Percentiles rank a stretch among this genome's conserved stretches.
Evolutionary conservation across 768 basidiomycete genomes (phyloP).

Genomic region (Pleurotus platypus): DNA sequence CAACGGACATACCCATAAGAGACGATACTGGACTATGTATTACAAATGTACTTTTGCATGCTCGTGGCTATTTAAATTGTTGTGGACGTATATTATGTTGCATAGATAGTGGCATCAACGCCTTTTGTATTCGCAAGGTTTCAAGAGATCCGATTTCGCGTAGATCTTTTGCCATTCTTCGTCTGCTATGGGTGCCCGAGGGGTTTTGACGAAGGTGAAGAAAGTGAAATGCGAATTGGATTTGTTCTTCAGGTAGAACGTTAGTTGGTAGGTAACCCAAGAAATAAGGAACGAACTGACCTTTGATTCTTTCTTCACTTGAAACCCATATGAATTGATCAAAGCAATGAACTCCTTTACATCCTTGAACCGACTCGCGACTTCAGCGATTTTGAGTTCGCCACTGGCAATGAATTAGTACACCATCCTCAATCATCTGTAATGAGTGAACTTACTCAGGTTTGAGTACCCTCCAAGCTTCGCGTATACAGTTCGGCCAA

Average conservation of each 20-base stretch:
- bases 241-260: slow-evolving; percentile 52
- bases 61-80: too few relatives aligned
- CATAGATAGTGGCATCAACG: slow-evolving; percentile 37
- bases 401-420: slow-evolving; percentile 42
- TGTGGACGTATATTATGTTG: too few relatives aligned
- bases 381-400: slow-evolving; percentile 84
- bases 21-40: too few relatives aligned
- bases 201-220: slow-evolving; percentile 73
- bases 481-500: slow-evolving; percentile 88
- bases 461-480: slow-evolving; percentile 86
- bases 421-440: too few relatives aligned
- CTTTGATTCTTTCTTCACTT: slow-evolving; percentile 32
- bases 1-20: too few relatives aligned
- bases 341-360: slow-evolving; percentile 64
- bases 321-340: slow-evolving; percentile 70
- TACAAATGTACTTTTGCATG: too few relatives aligned
- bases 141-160: slow-evolving; percentile 55
- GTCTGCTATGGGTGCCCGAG: slow-evolving; percentile 41
- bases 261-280: too few relatives aligned
- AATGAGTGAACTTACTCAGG: slow-evolving; percentile 45
- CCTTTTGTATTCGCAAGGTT: slow-evolving; percentile 92
- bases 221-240: slow-evolving; percentile 82
- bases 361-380: slow-evolving; percentile 76
- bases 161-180: slow-evolving; percentile 60
- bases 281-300: too few relatives aligned